These are phyloP conservation scores for Filobasidium uniguttulatum DNA, from an alignment of 1,284 basidiomycete genomes.

Conservation along the genomic window DNA sequence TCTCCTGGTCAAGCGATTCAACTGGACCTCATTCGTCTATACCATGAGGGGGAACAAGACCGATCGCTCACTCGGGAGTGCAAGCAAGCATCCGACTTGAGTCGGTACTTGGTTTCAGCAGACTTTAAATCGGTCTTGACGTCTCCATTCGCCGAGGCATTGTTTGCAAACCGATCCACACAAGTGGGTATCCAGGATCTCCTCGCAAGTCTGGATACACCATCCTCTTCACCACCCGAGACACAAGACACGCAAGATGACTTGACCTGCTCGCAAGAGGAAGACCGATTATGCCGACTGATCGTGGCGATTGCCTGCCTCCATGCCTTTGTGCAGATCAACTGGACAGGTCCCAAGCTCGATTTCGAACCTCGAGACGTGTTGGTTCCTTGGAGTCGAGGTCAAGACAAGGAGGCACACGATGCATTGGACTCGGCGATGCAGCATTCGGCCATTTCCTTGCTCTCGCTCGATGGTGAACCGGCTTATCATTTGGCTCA, in stretches of 20 bases:
- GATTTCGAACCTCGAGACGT: slow-evolving; percentile 38
- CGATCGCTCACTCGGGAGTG: neutral
- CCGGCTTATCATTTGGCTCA: slow-evolving; percentile 86
- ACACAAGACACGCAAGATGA: neutral
- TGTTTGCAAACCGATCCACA: neutral
- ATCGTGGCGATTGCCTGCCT: slow-evolving; percentile 62
- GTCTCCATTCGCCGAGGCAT: neutral
- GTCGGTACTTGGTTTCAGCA: neutral
- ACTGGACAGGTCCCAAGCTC: slow-evolving; percentile 92
- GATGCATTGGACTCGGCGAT: slow-evolving; percentile 42
- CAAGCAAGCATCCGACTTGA: slow-evolving; percentile 19
- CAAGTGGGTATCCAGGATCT: slow-evolving; percentile 3
- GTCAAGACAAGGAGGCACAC: neutral
- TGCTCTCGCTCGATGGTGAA: slow-evolving; percentile 75
- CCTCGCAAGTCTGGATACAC: neutral
- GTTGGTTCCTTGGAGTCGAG: slow-evolving; percentile 30
- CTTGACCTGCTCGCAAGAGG: slow-evolving; percentile 30
- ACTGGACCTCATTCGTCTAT: neutral
- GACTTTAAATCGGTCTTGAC: slow-evolving; percentile 4
- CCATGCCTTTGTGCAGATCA: slow-evolving; percentile 81
- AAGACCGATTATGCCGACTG: slow-evolving; percentile 44
- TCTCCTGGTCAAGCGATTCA: neutral
- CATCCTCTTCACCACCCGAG: neutral
- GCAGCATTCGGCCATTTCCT: slow-evolving; percentile 52
- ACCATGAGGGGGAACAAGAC: too few species aligned